Evolutionary conservation across 1,139 yeast species (phyloP).

Genomic region (Blastobotrys niveus): DNA sequence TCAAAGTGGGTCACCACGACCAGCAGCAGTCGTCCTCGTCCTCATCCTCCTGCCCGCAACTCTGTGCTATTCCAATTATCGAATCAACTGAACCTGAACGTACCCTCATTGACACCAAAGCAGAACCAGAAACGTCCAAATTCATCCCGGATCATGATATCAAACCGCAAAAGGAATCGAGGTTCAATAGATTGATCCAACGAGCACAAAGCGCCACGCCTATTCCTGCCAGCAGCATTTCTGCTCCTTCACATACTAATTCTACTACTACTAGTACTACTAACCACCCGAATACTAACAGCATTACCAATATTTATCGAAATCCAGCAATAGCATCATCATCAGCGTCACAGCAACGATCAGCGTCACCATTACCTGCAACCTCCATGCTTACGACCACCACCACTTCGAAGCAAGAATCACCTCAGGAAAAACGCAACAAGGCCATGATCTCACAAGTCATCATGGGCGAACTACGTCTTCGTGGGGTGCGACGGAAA

Average conservation of each 20-base stretch:
- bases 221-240: not conserved
- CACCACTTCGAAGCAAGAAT: slow-evolving; percentile 1
- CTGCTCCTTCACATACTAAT: not conserved
- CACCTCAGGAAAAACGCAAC: slow-evolving; percentile 15
- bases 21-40: too few species aligned
- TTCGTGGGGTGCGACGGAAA: slow-evolving; percentile 28
- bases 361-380: slow-evolving; percentile 2
- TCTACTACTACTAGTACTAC: not conserved
- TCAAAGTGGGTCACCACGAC: not conserved
- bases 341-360: not conserved
- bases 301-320: not conserved
- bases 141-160: not conserved
- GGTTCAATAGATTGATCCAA: slow-evolving; percentile 11
- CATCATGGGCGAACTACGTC: slow-evolving; percentile 31
- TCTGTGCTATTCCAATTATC: slow-evolving; percentile 5
- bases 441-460: slow-evolving; percentile 27
- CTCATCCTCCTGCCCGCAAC: too few species aligned
- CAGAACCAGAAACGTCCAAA: slow-evolving; percentile 7
- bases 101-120: slow-evolving; percentile 6
- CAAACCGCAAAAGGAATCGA: slow-evolving; percentile 7
- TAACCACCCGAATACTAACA: too few species aligned
- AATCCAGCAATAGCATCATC: not conserved
- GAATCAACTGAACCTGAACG: not conserved
- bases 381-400: not conserved
- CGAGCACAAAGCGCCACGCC: slow-evolving; percentile 10